Evolutionary conservation across 129 eudicot species (phyloP).

Genomic region (Sambucus nigra): DNA sequence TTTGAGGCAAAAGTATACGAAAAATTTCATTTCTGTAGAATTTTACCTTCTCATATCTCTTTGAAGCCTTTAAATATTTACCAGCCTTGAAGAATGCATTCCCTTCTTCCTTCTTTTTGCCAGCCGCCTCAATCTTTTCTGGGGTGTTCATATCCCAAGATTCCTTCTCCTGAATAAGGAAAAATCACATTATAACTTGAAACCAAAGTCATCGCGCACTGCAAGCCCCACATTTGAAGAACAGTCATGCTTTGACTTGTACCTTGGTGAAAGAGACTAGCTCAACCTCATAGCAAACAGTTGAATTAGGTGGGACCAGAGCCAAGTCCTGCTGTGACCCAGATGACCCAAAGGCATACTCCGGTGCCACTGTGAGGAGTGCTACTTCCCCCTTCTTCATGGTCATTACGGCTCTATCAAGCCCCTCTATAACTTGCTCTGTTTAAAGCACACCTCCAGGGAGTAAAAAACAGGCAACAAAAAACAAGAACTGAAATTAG

Average conservation of each 20-base stretch:
- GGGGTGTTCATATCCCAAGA: conserved; percentile 79
- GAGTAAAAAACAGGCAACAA: neutral
- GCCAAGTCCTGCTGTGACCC: conserved; percentile 70
- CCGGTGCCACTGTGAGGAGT: conserved; percentile 49
- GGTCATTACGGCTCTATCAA: conserved; percentile 56
- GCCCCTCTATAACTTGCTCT: conserved; percentile 89
- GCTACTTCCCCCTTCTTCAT: conserved; percentile 95
- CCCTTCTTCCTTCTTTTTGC: conserved; percentile 84
- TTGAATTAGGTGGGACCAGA: conserved; percentile 68
- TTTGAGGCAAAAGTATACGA: neutral
- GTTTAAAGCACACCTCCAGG: conserved; percentile 6
- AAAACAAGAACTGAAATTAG: neutral
- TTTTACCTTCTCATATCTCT: conserved; percentile 71
- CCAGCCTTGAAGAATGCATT: conserved; percentile 71
- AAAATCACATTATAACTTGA: neutral
- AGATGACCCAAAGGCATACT: conserved; percentile 66
- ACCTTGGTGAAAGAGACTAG: conserved; percentile 75
- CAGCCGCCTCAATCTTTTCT: conserved; percentile 85
- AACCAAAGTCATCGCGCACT: too few relatives aligned
- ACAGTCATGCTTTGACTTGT: neutral
- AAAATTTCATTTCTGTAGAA: neutral
- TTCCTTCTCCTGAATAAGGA: conserved; percentile 51
- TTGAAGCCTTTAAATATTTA: conserved; percentile 61
- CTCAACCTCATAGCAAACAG: conserved; percentile 60
- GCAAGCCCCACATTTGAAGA: neutral